A percentile compares a stretch with the other conserved stretches of the same genome.
phyloP scores from a whole-genome alignment of 495 filamentous ascomycete species.

The Cercophora samala region DNA sequence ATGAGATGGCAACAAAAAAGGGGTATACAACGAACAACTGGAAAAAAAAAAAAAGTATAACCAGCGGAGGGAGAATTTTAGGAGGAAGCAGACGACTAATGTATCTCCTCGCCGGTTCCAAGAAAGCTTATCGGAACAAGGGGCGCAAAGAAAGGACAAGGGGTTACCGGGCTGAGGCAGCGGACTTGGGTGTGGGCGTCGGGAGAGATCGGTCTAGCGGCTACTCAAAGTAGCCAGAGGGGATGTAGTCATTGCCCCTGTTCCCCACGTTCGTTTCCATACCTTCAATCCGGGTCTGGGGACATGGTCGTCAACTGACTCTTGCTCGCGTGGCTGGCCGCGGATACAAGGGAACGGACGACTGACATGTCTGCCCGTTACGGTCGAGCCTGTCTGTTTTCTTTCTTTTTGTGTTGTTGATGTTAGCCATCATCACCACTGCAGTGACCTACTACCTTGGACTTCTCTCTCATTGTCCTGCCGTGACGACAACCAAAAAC shows the following conservation, averaged over 20 bases:
- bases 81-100: slow-evolving; percentile 3
- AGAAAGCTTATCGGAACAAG: slow-evolving; percentile 9
- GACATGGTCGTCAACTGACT: slow-evolving; percentile 4
- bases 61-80: slow-evolving; percentile 19
- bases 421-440: neutral
- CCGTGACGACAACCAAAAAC: neutral
- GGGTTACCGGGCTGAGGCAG: slow-evolving; percentile 1
- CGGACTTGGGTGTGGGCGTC: slow-evolving; percentile 16
- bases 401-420: neutral
- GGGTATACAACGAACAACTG: neutral
- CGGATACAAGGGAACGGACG: neutral
- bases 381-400: neutral
- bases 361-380: neutral
- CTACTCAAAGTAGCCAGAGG: slow-evolving; percentile 18
- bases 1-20: neutral
- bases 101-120: neutral
- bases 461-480: neutral
- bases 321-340: slow-evolving; percentile 1
- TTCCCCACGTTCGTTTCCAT: slow-evolving; percentile 10
- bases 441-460: neutral
- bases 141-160: slow-evolving; percentile 10
- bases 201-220: slow-evolving; percentile 37
- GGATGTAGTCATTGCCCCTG: slow-evolving; percentile 3
- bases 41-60: slow-evolving; percentile 16
- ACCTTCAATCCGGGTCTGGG: slow-evolving; percentile 4